These are phyloP conservation scores for Epichloe sibirici DNA, from an alignment of 2,329 filamentous ascomycete species.

Conservation along the genomic window DNA sequence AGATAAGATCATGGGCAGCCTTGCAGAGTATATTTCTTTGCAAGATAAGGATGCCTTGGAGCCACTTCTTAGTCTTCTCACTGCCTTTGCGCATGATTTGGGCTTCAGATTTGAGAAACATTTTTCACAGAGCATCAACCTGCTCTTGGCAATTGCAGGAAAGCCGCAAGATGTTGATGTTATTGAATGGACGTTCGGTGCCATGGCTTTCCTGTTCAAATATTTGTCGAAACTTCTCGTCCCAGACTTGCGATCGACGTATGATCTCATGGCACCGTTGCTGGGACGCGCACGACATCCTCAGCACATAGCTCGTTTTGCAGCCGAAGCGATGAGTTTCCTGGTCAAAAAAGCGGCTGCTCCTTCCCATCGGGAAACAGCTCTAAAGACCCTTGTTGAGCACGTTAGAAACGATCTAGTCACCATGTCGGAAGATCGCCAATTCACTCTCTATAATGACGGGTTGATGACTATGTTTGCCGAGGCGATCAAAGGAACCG, in stretches of 20 bases:
- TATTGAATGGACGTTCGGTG: conserved; percentile 96
- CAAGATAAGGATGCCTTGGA: conserved; percentile 74
- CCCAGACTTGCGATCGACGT: conserved; percentile 73
- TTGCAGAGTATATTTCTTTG: conserved; percentile 64
- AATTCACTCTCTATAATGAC: conserved; percentile 62
- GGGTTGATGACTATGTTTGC: conserved; percentile 88
- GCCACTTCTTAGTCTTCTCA: conserved; percentile 74
- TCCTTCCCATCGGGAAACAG: conserved; percentile 60
- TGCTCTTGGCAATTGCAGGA: conserved; percentile 68
- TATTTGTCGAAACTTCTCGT: conserved; percentile 83
- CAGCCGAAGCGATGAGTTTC: conserved; percentile 90
- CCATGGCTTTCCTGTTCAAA: conserved; percentile 92
- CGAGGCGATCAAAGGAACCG: conserved; percentile 60
- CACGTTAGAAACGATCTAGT: conserved; percentile 61
- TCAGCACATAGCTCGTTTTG: conserved; percentile 78
- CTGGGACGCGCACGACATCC: conserved; percentile 75
- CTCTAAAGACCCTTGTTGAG: conserved; percentile 57
- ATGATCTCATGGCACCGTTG: conserved; percentile 69
- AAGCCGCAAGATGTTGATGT: conserved; percentile 70
- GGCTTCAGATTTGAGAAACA: conserved; percentile 80
- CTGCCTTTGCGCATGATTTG: conserved; percentile 89
- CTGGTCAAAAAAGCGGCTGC: conserved; percentile 79
- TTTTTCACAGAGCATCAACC: conserved; percentile 61
- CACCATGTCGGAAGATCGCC: conserved; percentile 37
- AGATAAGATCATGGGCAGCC: conserved; percentile 65